A percentile compares a stretch with the other conserved stretches of the same genome.
Evolutionary conservation across 1,139 yeast genomes (phyloP).

Genomic region (Diutina sp.): DNA sequence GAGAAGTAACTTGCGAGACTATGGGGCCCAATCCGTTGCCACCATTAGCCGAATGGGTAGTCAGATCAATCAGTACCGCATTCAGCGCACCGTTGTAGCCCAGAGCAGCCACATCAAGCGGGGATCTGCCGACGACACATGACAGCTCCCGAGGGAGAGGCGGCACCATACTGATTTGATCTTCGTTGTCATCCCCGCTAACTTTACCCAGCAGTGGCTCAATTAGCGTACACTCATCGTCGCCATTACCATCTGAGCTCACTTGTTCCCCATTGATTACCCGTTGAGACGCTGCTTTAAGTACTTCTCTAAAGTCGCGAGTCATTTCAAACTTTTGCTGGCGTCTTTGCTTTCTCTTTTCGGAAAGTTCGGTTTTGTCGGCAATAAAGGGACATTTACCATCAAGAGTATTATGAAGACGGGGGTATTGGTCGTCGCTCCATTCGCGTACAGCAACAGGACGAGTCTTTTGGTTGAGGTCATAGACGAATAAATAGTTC

Average conservation of each 20-base stretch:
- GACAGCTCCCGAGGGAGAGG: neutral
- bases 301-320: conserved; percentile 20
- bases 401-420: conserved; percentile 33
- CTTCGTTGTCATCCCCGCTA: neutral
- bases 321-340: conserved; percentile 23
- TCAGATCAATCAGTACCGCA: conserved; percentile 27
- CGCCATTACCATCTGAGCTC: conserved; percentile 8
- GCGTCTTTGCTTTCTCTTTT: conserved; percentile 6
- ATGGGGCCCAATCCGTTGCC: conserved; percentile 66
- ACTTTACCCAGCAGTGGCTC: neutral
- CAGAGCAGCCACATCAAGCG: conserved; percentile 59
- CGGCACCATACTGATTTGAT: neutral
- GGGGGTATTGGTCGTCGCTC: conserved; percentile 35
- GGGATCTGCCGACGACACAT: neutral
- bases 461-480: conserved; percentile 62
- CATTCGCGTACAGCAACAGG: conserved; percentile 83
- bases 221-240: neutral
- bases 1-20: conserved; percentile 54
- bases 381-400: conserved; percentile 66
- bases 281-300: neutral
- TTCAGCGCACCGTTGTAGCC: conserved; percentile 61
- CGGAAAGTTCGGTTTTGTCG: conserved; percentile 21
- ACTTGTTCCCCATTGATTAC: conserved; percentile 6
- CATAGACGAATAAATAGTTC: conserved; percentile 65
- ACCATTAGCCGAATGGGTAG: conserved; percentile 19